These are phyloP conservation scores for Eimeria falciformis DNA, from an alignment of 169 alveolate genomes.

Conservation along the genomic window DNA sequence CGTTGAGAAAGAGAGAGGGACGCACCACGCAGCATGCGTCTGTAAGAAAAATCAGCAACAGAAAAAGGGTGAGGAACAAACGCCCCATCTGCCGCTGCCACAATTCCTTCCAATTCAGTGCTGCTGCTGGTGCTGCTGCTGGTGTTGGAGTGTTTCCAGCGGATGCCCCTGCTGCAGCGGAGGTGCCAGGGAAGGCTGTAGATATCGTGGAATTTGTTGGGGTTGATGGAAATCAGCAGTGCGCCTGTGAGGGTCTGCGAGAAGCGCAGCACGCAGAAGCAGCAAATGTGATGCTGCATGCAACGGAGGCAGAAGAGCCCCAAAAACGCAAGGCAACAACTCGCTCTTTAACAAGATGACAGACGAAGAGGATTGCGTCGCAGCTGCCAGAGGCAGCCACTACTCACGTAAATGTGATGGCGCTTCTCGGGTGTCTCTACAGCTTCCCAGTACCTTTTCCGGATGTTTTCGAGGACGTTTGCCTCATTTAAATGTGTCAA, in stretches of 20 bases:
- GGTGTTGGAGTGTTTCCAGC: conserved; percentile 24
- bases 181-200: conserved; percentile 70
- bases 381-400: not conserved
- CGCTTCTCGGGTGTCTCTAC: conserved; percentile 1
- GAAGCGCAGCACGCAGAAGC: not conserved
- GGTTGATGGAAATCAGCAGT: conserved; percentile 97
- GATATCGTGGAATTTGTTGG: conserved; percentile 84
- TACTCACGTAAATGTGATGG: not conserved
- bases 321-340: not conserved
- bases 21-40: conserved; percentile 78
- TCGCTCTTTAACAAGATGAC: not conserved
- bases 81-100: not conserved
- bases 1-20: conserved; percentile 2
- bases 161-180: conserved; percentile 64
- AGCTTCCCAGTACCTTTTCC: conserved; percentile 75
- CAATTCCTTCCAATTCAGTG: not conserved
- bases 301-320: not conserved
- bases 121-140: not conserved
- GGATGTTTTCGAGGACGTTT: conserved; percentile 78
- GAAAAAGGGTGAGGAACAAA: conserved; percentile 82
- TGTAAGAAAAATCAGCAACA: conserved; percentile 80
- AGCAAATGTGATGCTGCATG: not conserved
- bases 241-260: conserved; percentile 96
- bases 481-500: conserved; percentile 77
- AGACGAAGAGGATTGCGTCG: not conserved